These are phyloP conservation scores for Aureobasidium musti DNA, from an alignment of 2,329 filamentous ascomycete species.

Conservation along the genomic window DNA sequence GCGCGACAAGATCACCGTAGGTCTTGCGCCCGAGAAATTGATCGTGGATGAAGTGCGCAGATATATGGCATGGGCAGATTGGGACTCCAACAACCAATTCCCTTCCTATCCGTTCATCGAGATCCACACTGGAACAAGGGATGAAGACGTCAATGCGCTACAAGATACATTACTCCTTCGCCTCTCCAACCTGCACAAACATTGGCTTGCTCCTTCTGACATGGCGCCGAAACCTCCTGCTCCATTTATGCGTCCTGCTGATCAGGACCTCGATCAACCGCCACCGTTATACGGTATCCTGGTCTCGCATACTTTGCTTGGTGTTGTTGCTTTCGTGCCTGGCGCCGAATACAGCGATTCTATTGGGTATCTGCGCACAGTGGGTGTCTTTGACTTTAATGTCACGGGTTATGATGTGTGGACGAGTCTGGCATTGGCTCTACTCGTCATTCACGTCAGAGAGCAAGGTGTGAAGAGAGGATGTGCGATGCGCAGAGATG, in stretches of 20 bases:
- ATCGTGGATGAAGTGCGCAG: constrained; percentile 42
- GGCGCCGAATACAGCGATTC: constrained; percentile 37
- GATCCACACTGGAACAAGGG: constrained; percentile 46
- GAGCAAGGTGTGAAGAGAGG: constrained; percentile 52
- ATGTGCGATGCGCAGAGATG: constrained; percentile 33
- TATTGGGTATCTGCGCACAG: constrained; percentile 43
- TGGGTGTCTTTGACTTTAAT: constrained; percentile 58
- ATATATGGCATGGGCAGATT: constrained; percentile 58
- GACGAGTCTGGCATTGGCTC: constrained; percentile 60
- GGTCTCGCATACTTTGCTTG: constrained; percentile 56
- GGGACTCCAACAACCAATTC: constrained; percentile 41
- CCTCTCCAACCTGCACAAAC: background rate
- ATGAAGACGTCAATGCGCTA: constrained; percentile 45
- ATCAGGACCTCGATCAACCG: constrained; percentile 31
- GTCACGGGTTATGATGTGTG: constrained; percentile 60
- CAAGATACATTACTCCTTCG: constrained; percentile 36
- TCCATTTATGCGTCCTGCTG: background rate
- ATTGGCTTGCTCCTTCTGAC: constrained; percentile 28
- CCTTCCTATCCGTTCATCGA: constrained; percentile 49
- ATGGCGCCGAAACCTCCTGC: constrained; percentile 30
- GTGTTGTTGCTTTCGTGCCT: constrained; percentile 54
- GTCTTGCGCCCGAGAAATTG: constrained; percentile 40
- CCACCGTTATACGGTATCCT: constrained; percentile 58
- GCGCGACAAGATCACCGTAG: constrained; percentile 52
- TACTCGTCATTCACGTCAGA: constrained; percentile 57